phyloP scores from a whole-genome alignment of 2,329 filamentous ascomycete species.

The Ceratocystis huliohia region DNA sequence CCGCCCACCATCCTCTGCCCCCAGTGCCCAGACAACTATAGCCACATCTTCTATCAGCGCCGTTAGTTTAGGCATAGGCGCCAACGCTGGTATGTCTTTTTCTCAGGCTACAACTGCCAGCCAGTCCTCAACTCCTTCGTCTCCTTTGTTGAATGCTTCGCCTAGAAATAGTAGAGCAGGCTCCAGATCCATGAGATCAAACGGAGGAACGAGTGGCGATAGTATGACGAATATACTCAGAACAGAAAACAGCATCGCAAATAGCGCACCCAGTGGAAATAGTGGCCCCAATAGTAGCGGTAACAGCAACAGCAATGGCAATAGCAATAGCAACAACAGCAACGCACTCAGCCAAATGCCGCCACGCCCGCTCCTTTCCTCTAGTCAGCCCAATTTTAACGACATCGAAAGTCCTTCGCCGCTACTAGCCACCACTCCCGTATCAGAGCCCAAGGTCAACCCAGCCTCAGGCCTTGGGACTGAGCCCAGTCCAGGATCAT shows the following conservation, averaged over 20 bases:
- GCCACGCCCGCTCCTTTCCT: slow-evolving; percentile 16
- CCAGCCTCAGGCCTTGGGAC: slow-evolving; percentile 3
- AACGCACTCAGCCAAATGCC: slow-evolving; percentile 11
- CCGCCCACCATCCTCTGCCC: neutral
- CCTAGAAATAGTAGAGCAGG: slow-evolving; percentile 15
- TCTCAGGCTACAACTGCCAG: slow-evolving; percentile 37
- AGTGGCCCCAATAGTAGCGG: neutral
- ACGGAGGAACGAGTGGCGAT: neutral
- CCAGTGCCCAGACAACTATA: neutral
- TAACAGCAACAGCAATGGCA: neutral
- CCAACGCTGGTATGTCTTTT: slow-evolving; percentile 25
- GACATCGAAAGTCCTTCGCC: slow-evolving; percentile 24
- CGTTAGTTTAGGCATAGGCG: slow-evolving; percentile 19
- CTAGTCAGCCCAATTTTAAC: slow-evolving; percentile 23
- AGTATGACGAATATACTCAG: neutral
- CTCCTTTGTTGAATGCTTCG: slow-evolving; percentile 26
- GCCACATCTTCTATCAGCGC: neutral
- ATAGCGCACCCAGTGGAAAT: neutral
- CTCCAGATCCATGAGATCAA: slow-evolving; percentile 10
- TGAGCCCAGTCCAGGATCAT: neutral
- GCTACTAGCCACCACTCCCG: slow-evolving; percentile 10
- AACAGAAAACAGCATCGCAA: neutral
- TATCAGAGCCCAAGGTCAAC: neutral
- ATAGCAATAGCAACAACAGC: neutral
- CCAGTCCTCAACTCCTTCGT: slow-evolving; percentile 23